These are phyloP conservation scores for Sextonia rubra DNA, from an alignment of 164 flowering plant genomes.

Conservation along the genomic window DNA sequence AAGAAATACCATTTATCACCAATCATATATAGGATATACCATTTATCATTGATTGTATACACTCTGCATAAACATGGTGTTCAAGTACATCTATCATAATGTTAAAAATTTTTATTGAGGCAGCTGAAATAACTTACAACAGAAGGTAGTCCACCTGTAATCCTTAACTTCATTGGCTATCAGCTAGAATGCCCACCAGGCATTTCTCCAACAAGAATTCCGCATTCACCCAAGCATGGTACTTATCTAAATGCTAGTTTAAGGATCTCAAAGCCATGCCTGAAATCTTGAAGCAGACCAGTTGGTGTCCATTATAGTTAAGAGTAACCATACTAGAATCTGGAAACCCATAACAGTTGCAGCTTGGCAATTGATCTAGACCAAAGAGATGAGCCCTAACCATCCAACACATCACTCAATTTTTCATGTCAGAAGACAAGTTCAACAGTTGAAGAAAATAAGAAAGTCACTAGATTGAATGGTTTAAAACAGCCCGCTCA, in stretches of 20 bases:
- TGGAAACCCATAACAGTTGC: too few relatives aligned
- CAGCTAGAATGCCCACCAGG: constrained; percentile 78
- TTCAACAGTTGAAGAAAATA: too few relatives aligned
- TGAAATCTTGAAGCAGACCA: not conserved
- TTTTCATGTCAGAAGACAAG: too few relatives aligned
- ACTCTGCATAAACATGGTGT: not conserved
- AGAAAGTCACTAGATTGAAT: too few relatives aligned
- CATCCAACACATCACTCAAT: too few relatives aligned
- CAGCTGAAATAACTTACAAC: not conserved
- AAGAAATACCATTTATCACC: not conserved
- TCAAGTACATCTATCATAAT: not conserved
- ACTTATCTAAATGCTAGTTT: constrained; percentile 50
- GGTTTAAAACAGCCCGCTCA: too few relatives aligned
- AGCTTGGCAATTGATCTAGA: too few relatives aligned
- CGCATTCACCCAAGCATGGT: constrained; percentile 98
- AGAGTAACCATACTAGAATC: too few relatives aligned
- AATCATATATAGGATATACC: not conserved
- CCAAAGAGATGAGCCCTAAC: too few relatives aligned
- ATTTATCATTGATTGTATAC: not conserved
- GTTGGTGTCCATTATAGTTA: too few relatives aligned
- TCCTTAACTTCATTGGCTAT: constrained; percentile 22
- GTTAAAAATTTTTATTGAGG: not conserved
- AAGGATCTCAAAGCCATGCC: constrained; percentile 24
- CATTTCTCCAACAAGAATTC: constrained; percentile 91
- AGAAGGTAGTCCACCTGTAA: not conserved